Percentiles rank a stretch among this genome's conserved stretches.
Conservation (phyloP, 2,329 filamentous ascomycete species). For the Aspergillus japonicus region DNA sequence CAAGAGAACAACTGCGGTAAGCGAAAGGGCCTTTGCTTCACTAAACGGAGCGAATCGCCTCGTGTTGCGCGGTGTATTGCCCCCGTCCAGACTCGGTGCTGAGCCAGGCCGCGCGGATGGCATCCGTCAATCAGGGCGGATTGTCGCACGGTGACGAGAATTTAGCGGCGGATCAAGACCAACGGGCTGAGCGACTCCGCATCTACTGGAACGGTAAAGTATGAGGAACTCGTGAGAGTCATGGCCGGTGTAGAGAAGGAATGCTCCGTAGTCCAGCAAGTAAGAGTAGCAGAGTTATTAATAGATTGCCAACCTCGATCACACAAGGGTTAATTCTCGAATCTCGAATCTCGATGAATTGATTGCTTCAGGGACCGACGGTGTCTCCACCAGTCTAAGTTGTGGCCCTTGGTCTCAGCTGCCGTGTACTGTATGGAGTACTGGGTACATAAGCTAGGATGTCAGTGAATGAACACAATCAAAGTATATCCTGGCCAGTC, state of each 20-base stretch:
- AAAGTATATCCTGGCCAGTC: slow-evolving; percentile 9
- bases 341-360: background rate
- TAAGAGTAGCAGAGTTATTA: background rate
- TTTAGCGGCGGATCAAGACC: slow-evolving; percentile 29
- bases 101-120: slow-evolving; percentile 16
- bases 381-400: background rate
- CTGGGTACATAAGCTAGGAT: slow-evolving; percentile 1
- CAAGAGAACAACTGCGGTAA: slow-evolving; percentile 10
- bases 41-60: slow-evolving; percentile 10
- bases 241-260: background rate
- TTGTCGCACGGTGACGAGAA: slow-evolving; percentile 13
- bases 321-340: background rate
- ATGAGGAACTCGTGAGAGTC: background rate
- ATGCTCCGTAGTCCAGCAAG: too few relatives aligned
- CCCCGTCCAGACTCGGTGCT: slow-evolving; percentile 16
- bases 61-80: slow-evolving; percentile 1
- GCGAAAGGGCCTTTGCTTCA: slow-evolving; percentile 13
- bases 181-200: slow-evolving; percentile 25
- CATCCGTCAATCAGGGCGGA: slow-evolving; percentile 20
- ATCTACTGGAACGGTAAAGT: background rate
- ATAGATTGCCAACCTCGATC: background rate
- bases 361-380: background rate
- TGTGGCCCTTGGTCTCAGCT: slow-evolving; percentile 17
- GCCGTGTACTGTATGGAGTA: slow-evolving; percentile 10
- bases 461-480: slow-evolving; percentile 14